Percentiles rank a stretch among this genome's conserved stretches.
Evolutionary conservation across 2,329 filamentous ascomycete species (phyloP).

Genomic region (Phialophora expanda): DNA sequence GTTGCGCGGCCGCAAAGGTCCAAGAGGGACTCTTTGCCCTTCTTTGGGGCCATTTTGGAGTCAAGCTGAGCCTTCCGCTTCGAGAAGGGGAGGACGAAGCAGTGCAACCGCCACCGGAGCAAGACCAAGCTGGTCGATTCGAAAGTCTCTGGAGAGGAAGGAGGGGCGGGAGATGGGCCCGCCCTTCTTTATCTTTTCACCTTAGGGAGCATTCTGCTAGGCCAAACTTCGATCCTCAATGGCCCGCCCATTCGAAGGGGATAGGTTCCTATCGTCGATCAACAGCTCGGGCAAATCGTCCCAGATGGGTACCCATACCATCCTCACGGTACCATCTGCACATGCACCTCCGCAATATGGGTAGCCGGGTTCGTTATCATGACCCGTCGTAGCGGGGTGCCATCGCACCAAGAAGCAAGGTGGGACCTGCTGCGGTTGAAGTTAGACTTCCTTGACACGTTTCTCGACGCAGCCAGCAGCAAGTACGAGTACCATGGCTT

Average conservation of each 20-base stretch:
- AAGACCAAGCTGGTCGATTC: background rate
- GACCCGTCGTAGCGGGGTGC: background rate
- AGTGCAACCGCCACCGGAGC: background rate
- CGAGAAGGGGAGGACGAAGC: background rate
- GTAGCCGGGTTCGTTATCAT: background rate
- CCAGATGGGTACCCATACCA: background rate
- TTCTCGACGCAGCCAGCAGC: slow-evolving; percentile 5
- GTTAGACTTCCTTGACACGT: slow-evolving; percentile 2
- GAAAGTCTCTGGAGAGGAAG: background rate
- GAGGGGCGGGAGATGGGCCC: background rate
- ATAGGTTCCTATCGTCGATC: background rate
- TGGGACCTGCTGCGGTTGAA: background rate
- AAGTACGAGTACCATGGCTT: background rate
- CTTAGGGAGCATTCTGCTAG: background rate
- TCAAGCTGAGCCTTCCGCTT: slow-evolving; percentile 4
- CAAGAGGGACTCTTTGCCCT: slow-evolving; percentile 47
- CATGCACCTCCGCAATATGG: background rate
- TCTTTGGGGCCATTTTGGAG: slow-evolving; percentile 34
- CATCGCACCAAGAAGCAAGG: background rate
- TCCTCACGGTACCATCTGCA: slow-evolving; percentile 2
- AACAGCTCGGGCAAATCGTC: slow-evolving; percentile 4
- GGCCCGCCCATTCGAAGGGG: background rate
- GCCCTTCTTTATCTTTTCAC: background rate
- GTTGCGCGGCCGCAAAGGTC: slow-evolving; percentile 65
- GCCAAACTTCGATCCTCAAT: background rate